Evolutionary conservation across 2,329 filamentous ascomycete species (phyloP), one percentile per base, ranked within the genome.

Genomic region (Colletotrichum sp.): DNA sequence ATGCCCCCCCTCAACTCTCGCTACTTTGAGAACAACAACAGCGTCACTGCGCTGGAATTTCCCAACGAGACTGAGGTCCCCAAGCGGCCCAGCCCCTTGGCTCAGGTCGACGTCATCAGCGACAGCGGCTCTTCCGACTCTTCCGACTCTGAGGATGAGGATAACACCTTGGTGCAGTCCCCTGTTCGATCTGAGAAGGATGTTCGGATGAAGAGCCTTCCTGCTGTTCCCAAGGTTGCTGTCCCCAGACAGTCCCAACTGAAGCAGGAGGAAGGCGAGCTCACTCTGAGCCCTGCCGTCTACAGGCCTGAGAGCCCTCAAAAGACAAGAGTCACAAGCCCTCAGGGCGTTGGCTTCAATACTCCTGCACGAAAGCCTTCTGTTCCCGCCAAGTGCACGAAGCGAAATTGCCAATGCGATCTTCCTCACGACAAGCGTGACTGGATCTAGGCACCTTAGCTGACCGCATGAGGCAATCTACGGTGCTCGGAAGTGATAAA

Each of bases 211-310:
- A 86, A 84, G 79, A 82, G 78, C 4, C 80, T 87, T 5, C 86
- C 87, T 11, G 83, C 86, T 0, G 82, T 85, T 8, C 85, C 86
- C 16, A 78, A 68, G 15, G 59, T 65, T 28, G 34, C 70, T 28
- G 59, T 65, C 6, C 63, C 70, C 3, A 65, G 73, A 36, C 70
- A 75, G 59, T 73, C 73, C 22, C 64, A 65, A 48, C 25, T 65
- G 63, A 64, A 65, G n/a, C 78, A 73, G 39, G 52, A 80, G 19
- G 77, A 80, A 6, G 80, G 83, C 5, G 81, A 82, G 34, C 82
- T 83, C 27, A 88, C 85, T 2, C 83, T 92, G 4, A 90, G 86
- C 73, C 88, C 91, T 4, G 85, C 86, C 2, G 88, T 91, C 6
- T 92, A 92, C 80, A 86, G 84, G 71, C 88, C 89, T 0, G 81